Base-by-base conservation (phyloP, 805 yeast genomes). In the Yarrowia phangngaensis region DNA sequence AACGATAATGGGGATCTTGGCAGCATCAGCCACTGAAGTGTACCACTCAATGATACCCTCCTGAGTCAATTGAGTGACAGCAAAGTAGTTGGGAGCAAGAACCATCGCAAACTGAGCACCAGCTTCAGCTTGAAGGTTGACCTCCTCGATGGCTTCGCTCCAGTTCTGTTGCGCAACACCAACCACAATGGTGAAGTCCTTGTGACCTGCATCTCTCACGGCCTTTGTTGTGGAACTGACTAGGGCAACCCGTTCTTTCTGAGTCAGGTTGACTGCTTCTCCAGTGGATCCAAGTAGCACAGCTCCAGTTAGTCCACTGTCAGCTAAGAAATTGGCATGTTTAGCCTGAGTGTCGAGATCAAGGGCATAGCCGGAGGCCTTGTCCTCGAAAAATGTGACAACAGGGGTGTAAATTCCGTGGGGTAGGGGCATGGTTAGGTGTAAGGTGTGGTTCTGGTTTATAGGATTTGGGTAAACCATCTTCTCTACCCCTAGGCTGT, bases 231-330 rank as follows among this genome's bases (percentile, higher is more conserved):
- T 56, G 15, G 57, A 58, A 13, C 57, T 32, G 34, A 57, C 53
- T 19, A 60, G 51, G 28, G 38, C 54, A 28, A 45, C 53, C 53
- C 80, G 65, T 61, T 76, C 81, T 31, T 58, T 54, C 46, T 69
- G 63, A 8, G 78, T 68, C 54, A 75, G 60, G 54, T 74, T 78
- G 28, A 74, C 73, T 52, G 72, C 71, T 58, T 76, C 80, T 28
- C 80, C 81, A 12, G 79, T 76, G 26, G 78, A 73, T 5, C 80
- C 80, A 58, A 73, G 64, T 6, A 74, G 56, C 11, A 73, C 75
- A 3, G 71, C 60, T 17, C 81, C 81, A 34, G 60, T 54, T 50
- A 75, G 70, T 8, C 80, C 79, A 52, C 63, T 65, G 16, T 65
- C 57, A 31, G 68, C 60, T 35, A 76, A 62, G 58, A 56, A 67